Conservation (phyloP, 208 protist species). For the Trypanosoma avium region DNA sequence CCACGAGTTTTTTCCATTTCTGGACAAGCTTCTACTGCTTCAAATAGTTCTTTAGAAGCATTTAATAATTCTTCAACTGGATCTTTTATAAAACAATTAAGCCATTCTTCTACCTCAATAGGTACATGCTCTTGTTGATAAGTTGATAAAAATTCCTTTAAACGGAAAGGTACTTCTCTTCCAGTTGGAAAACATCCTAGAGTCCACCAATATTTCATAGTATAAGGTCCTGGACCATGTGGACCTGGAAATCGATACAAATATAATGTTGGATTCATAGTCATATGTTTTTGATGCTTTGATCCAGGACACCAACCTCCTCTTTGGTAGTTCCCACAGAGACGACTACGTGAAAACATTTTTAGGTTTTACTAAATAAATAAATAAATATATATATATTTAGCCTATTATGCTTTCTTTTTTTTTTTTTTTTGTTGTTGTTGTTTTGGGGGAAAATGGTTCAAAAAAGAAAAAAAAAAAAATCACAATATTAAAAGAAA, state of each 20-base stretch:
- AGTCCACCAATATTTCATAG: conserved; percentile 93
- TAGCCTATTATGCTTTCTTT: too few species aligned
- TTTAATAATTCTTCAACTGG: conserved; percentile 53
- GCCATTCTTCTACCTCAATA: conserved; percentile 86
- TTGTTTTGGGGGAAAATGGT: not conserved
- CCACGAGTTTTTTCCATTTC: conserved; percentile 36
- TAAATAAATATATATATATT: conserved; percentile 13
- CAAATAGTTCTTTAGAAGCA: conserved; percentile 44
- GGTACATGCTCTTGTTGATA: conserved; percentile 88
- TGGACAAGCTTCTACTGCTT: conserved; percentile 39
- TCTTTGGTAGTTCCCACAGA: conserved; percentile 66
- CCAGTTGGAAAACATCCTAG: conserved; percentile 88
- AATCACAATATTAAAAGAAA: too few species aligned
- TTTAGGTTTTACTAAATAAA: not conserved
- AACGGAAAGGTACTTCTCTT: conserved; percentile 71
- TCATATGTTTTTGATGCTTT: conserved; percentile 91
- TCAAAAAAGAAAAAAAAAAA: not conserved
- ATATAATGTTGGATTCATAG: conserved; percentile 78
- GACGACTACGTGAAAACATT: conserved; percentile 18
- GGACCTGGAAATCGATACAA: conserved; percentile 84
- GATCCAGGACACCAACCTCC: conserved; percentile 81
- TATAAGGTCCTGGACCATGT: conserved; percentile 78
- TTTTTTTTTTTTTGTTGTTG: not conserved
- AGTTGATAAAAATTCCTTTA: conserved; percentile 76
- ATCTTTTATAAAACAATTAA: conserved; percentile 68